These are phyloP conservation scores for Penicillium sp. DNA, from an alignment of 2,329 filamentous ascomycete genomes.

Conservation along the genomic window DNA sequence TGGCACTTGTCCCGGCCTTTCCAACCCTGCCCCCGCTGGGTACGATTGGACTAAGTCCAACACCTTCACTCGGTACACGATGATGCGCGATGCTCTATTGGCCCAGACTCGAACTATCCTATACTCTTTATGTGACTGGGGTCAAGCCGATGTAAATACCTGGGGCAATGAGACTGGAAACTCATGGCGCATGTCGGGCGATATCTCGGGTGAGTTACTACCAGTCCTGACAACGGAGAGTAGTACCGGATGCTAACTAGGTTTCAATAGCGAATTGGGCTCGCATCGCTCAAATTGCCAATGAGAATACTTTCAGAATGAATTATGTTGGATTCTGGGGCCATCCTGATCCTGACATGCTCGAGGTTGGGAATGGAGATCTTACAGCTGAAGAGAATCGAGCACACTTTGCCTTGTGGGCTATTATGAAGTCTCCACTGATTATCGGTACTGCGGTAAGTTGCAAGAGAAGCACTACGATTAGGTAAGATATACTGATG, in stretches of 20 bases:
- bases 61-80: constrained; percentile 54
- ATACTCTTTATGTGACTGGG: constrained; percentile 63
- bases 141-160: constrained; percentile 55
- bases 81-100: constrained; percentile 61
- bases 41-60: constrained; percentile 60
- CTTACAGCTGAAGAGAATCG: constrained; percentile 55
- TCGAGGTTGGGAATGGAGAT: constrained; percentile 58
- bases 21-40: constrained; percentile 49
- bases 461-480: no score
- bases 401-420: constrained; percentile 61
- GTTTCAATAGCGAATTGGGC: constrained; percentile 33
- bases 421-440: constrained; percentile 57
- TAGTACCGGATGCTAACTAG: not conserved
- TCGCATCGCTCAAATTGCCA: constrained; percentile 52
- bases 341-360: constrained; percentile 59
- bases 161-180: constrained; percentile 60
- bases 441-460: constrained; percentile 54
- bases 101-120: constrained; percentile 55
- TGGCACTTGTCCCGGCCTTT: constrained; percentile 48
- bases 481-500: no score
- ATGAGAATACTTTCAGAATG: constrained; percentile 56
- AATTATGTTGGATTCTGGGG: constrained; percentile 57
- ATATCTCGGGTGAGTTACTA: constrained; percentile 37
- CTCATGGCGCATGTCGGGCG: constrained; percentile 50
- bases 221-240: not conserved